Evolutionary conservation across 2,329 filamentous ascomycete genomes (phyloP), one percentile per base, ranked within the genome.

Genomic region (Gnomoniopsis sp.): DNA sequence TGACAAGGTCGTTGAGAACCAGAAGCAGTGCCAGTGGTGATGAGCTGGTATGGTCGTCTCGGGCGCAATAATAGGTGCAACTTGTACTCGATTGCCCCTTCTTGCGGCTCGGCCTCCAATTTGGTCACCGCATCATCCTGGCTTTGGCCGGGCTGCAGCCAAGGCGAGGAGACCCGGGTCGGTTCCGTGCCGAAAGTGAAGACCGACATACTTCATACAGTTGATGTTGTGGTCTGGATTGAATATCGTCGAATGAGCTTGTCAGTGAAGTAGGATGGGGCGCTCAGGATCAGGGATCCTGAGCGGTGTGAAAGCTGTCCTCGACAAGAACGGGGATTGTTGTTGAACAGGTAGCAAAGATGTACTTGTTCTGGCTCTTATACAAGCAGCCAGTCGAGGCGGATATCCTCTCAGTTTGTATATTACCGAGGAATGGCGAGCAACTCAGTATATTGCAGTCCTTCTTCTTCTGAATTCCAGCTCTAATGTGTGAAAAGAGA

Each of bases 21-120:
- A 6, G 57, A 54, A 17, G 53, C 49, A 26, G 34, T 41, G 3
- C 51, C 51, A 41, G 91, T 96, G 64, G 86, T 93, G 70, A 88
- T 88, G 34, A 81, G 83, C 38, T 80, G 81, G 71, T 93, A 62
- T 3, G 53, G 49, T 96, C 7, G 83, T 85, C 93, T 83, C 17
- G 89, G 87, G 38, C 92, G 86, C 53, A 97, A 77, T 7, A 98
- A 81, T 6, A 99, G 79, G 74, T 98, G 95, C 47, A 99, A 77
- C 73, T 99, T 99, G 76, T 99, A 99, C 74, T 99, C 95, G 0
- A 91, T 96, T 19, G 95, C 92, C 0, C 95, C 95, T 63, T 96
- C 88, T 70, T 98, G 93, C 6, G 93, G 93, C 72, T 99, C 95
- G 14, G 93, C 88, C 63, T 93, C 88, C 17, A 99, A 77, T 68